Percentiles rank a stretch among this genome's conserved stretches.
phyloP scores from a whole-genome alignment of 169 alveolate genomes.

The Plasmodium vivax region DNA sequence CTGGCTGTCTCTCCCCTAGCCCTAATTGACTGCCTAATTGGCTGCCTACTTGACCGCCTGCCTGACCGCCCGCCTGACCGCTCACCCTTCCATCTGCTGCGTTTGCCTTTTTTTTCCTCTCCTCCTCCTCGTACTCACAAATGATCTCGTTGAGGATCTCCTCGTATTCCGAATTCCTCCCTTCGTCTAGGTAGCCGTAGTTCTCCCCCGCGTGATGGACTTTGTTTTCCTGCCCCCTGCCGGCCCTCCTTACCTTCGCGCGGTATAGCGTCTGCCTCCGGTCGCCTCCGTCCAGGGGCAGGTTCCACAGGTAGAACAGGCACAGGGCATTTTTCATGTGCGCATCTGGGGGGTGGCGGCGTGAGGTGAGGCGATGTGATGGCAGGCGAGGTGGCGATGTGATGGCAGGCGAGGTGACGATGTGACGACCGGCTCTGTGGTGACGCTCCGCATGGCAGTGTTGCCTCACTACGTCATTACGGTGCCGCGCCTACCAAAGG shows the following conservation, averaged over 20 bases:
- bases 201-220: neutral
- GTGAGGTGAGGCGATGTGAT: neutral
- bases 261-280: constrained; percentile 28
- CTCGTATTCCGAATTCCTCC: constrained; percentile 45
- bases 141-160: constrained; percentile 52
- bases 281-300: neutral
- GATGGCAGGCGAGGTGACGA: neutral
- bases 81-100: neutral
- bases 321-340: constrained; percentile 49
- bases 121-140: constrained; percentile 51
- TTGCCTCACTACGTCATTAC: neutral
- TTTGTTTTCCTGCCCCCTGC: neutral
- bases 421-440: neutral
- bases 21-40: neutral
- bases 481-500: neutral
- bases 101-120: constrained; percentile 1
- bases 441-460: neutral
- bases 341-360: neutral
- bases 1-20: neutral
- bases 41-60: neutral
- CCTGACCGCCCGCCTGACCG: neutral
- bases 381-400: neutral
- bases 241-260: constrained; percentile 7
- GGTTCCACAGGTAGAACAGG: constrained; percentile 44
- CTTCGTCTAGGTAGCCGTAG: constrained; percentile 31